Evolutionary conservation across 2,329 filamentous ascomycete species (phyloP), one percentile per base, ranked within the genome.

Genomic region (Botrytis galanthina): DNA sequence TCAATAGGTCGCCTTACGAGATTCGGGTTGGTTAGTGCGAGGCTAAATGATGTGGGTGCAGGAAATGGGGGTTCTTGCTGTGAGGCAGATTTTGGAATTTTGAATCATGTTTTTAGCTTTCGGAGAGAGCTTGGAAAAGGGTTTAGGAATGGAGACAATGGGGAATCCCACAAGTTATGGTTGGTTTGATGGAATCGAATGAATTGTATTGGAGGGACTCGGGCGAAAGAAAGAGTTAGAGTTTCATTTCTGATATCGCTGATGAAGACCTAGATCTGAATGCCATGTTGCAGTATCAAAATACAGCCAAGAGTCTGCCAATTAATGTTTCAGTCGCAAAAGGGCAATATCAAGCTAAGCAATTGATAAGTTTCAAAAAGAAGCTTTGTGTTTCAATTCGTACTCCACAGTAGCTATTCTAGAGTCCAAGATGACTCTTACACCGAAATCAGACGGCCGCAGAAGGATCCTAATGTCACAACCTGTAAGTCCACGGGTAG

Each of bases 1-100:
- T 68, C 14, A 20, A 68, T 68, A 68, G 66, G 48, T 68, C 66
- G 66, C 66, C 66, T 68, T 68, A 68, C 46, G 66, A 68, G 64
- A 48, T 68, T 29, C 22, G 32, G 63, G 32, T 35, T 18, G 64
- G 46, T 48, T 67, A 54, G 46, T 54, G 64, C 64, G 64, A 68
- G 64, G 64, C 64, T 68, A 46, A 68, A 54, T 68, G 46, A 26
- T 20, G 18, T 16, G 26, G 46, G 64, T 54, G 44, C 9, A 39
- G 35, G 64, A 54, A 32, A 14, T 35, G 46, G 29, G 44, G 35
- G 22, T 26, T 20, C 29, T 54, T 18, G 46, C 4, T 20, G 26
- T 37, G 20, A 68, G 64, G 64, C 64, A 68, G 64, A 68, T 39
- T 67, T 39, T n/a, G 22, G 12, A n/a, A 5, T 1, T 7, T 18